A percentile compares a stretch with the other conserved stretches of the same genome.
Evolutionary conservation across 495 filamentous ascomycete genomes (phyloP).

Genomic region (Penicillium subrubescens): DNA sequence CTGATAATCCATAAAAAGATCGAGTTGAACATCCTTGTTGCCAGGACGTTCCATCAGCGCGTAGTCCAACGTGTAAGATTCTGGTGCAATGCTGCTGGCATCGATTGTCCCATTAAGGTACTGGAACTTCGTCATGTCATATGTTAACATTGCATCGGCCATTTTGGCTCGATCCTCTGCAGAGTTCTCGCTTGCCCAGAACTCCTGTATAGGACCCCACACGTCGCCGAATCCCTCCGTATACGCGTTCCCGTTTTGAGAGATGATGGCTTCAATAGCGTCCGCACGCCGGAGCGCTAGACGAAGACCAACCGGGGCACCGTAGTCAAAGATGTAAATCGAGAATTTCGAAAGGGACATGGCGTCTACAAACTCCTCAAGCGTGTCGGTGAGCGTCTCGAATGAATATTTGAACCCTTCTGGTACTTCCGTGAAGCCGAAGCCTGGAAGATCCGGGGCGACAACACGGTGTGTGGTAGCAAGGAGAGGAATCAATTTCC

Average conservation of each 20-base stretch:
- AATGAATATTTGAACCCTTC: conserved; percentile 55
- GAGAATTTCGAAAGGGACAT: conserved; percentile 51
- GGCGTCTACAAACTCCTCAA: conserved; percentile 48
- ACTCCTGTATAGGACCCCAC: conserved; percentile 52
- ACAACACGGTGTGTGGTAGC: conserved; percentile 54
- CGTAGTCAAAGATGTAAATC: conserved; percentile 70
- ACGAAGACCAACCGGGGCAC: conserved; percentile 58
- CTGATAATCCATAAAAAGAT: conserved; percentile 59
- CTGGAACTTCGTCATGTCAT: conserved; percentile 55
- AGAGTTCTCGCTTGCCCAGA: conserved; percentile 48
- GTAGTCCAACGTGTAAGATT: conserved; percentile 52
- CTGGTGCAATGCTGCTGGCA: conserved; percentile 48
- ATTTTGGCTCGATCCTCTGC: conserved; percentile 42
- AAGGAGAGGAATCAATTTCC: conserved; percentile 62
- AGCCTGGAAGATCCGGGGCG: conserved; percentile 64
- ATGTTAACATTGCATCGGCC: conserved; percentile 37
- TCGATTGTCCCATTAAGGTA: conserved; percentile 51
- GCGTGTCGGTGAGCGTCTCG: conserved; percentile 48
- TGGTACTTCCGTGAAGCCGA: conserved; percentile 57
- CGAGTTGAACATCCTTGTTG: conserved; percentile 58
- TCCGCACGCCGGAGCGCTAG: conserved; percentile 53
- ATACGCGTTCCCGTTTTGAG: conserved; percentile 69
- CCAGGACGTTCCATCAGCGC: conserved; percentile 52
- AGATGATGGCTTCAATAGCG: conserved; percentile 55
- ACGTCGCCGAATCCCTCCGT: conserved; percentile 58